Conservation (phyloP, 768 basidiomycete genomes). For the Infundibulicybe gibba region DNA sequence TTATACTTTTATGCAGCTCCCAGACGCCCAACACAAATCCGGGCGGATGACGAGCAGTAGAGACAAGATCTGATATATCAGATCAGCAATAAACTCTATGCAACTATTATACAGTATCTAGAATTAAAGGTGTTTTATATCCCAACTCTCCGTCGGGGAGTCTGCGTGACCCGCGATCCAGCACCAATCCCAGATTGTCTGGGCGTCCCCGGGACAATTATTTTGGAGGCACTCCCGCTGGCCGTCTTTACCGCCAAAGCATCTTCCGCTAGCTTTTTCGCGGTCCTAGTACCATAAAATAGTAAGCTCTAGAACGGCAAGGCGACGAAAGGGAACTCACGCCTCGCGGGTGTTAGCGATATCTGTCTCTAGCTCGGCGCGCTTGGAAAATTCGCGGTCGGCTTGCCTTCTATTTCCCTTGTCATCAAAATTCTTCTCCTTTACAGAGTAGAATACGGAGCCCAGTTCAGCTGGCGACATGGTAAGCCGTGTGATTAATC, state of each 20-base stretch:
- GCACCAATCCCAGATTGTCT: slow-evolving; percentile 66
- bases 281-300: slow-evolving; percentile 37
- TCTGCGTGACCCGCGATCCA: slow-evolving; percentile 62
- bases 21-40: too few relatives aligned
- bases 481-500: neutral
- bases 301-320: slow-evolving; percentile 3
- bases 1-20: too few relatives aligned
- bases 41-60: too few relatives aligned
- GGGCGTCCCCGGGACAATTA: slow-evolving; percentile 81
- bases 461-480: slow-evolving; percentile 75
- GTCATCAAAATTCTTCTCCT: slow-evolving; percentile 97
- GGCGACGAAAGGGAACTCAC: slow-evolving; percentile 33
- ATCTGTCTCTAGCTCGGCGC: slow-evolving; percentile 88
- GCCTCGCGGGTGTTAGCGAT: slow-evolving; percentile 83
- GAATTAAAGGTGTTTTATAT: slow-evolving; percentile 48
- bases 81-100: too few relatives aligned
- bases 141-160: slow-evolving; percentile 70
- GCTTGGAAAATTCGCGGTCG: slow-evolving; percentile 88
- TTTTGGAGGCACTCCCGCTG: slow-evolving; percentile 51
- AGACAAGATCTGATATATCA: too few relatives aligned
- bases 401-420: slow-evolving; percentile 71
- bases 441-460: slow-evolving; percentile 95
- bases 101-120: too few relatives aligned
- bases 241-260: slow-evolving; percentile 52
- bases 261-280: slow-evolving; percentile 61